Conservation (phyloP, 768 basidiomycete genomes). For the Asterophora parasitica region DNA sequence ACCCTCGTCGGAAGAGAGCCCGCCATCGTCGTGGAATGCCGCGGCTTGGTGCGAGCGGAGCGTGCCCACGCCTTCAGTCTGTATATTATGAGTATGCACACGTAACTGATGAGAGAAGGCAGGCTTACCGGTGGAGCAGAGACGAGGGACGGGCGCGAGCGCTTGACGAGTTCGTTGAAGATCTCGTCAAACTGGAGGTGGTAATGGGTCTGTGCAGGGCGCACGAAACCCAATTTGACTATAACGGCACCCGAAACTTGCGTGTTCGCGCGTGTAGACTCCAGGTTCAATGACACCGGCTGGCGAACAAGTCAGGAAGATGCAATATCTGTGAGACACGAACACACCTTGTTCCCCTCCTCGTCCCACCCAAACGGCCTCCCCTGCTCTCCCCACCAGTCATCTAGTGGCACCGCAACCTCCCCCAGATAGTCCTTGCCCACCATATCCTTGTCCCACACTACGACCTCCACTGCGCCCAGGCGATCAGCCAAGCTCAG, state of each 20-base stretch:
- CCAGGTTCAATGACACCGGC: conserved; percentile 25
- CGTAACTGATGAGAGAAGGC: not conserved
- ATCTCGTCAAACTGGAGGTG: conserved; percentile 55
- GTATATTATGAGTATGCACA: not conserved
- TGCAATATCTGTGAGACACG: not conserved
- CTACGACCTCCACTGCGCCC: conserved; percentile 75
- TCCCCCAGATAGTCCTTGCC: conserved; percentile 95
- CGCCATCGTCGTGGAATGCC: conserved; percentile 70
- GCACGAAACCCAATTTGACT: conserved; percentile 45
- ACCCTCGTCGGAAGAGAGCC: conserved; percentile 47
- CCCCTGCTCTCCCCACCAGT: conserved; percentile 55
- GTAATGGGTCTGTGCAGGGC: conserved; percentile 37
- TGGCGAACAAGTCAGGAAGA: not conserved
- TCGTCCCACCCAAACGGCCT: conserved; percentile 51
- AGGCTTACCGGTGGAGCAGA: conserved; percentile 71
- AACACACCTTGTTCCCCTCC: conserved; percentile 60
- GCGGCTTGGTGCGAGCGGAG: conserved; percentile 51
- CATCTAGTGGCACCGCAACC: conserved; percentile 66
- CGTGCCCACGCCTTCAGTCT: conserved; percentile 88
- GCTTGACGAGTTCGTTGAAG: conserved; percentile 58
- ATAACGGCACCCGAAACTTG: conserved; percentile 35
- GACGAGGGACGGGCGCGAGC: conserved; percentile 60
- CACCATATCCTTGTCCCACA: conserved; percentile 92
- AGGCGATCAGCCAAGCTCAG: conserved; percentile 68
- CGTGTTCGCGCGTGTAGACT: conserved; percentile 39